Evolutionary conservation across 768 basidiomycete species (phyloP).

Genomic region (Hericium erinaceus): DNA sequence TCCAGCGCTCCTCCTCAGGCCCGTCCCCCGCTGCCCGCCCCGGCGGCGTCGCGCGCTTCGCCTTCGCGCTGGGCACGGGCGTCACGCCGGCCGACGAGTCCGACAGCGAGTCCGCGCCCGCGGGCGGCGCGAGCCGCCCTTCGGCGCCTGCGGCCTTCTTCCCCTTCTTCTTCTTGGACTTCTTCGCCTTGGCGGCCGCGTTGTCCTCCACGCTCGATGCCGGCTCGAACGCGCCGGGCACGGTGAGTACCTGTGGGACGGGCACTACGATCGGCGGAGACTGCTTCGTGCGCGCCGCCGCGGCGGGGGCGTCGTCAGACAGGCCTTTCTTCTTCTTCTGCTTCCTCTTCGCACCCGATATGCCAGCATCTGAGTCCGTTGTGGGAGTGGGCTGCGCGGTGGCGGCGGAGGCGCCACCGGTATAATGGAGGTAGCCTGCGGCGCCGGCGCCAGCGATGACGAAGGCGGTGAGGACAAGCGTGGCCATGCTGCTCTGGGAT

Average conservation of each 20-base stretch:
- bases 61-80: conserved; percentile 16
- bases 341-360: conserved; percentile 21
- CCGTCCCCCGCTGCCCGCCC: conserved; percentile 15
- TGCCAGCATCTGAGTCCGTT: neutral
- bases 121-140: conserved; percentile 3
- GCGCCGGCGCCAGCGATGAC: conserved; percentile 34
- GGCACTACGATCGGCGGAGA: conserved; percentile 23
- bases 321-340: conserved; percentile 17
- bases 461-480: conserved; percentile 27
- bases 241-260: conserved; percentile 23
- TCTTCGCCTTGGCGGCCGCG: conserved; percentile 23
- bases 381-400: conserved; percentile 1
- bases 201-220: conserved; percentile 10
- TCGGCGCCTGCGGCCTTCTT: conserved; percentile 16
- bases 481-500: conserved; percentile 32
- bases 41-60: conserved; percentile 24
- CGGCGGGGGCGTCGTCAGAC: conserved; percentile 16
- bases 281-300: conserved; percentile 5
- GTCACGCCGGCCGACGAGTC: conserved; percentile 20
- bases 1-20: conserved; percentile 61
- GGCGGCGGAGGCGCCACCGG: neutral
- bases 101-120: conserved; percentile 14
- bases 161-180: conserved; percentile 36
- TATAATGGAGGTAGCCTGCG: conserved; percentile 26
- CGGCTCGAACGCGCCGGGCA: conserved; percentile 39